These are phyloP conservation scores for Elsinoe australis DNA, from an alignment of 2,329 filamentous ascomycete genomes.

Conservation along the genomic window DNA sequence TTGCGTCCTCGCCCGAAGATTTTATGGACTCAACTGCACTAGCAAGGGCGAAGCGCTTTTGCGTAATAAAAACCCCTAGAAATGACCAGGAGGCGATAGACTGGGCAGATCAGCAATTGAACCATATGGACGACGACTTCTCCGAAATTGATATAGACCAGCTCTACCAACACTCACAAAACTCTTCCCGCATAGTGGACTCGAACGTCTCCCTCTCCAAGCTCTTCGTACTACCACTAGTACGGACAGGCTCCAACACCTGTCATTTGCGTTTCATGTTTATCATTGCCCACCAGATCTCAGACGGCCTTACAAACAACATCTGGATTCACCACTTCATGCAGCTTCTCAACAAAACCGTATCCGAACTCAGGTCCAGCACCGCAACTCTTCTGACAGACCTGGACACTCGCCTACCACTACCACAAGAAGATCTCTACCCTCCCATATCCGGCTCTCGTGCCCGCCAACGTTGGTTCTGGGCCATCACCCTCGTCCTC, in stretches of 20 bases:
- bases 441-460: conserved; percentile 32
- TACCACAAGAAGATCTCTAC: conserved; percentile 43
- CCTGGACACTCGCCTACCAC: conserved; percentile 32
- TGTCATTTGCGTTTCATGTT: conserved; percentile 31
- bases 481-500: conserved; percentile 39
- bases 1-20: conserved; percentile 19
- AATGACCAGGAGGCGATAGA: conserved; percentile 28
- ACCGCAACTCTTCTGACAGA: conserved; percentile 22
- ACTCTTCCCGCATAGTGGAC: conserved; percentile 35
- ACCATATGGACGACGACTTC: conserved; percentile 36
- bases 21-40: conserved; percentile 18
- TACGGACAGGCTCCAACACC: conserved; percentile 6
- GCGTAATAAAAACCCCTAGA: conserved; percentile 31
- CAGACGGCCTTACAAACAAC: conserved; percentile 38
- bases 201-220: conserved; percentile 33
- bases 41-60: conserved; percentile 25
- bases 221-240: conserved; percentile 34
- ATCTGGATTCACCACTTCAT: conserved; percentile 39
- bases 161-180: conserved; percentile 38
- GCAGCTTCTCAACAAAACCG: conserved; percentile 30
- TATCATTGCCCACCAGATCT: conserved; percentile 39
- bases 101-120: conserved; percentile 27
- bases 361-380: conserved; percentile 22
- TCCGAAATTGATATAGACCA: conserved; percentile 23
- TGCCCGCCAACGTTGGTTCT: conserved; percentile 41